These are phyloP conservation scores for Trichosporon ovoides DNA, from an alignment of 1,284 basidiomycete genomes.

Conservation along the genomic window DNA sequence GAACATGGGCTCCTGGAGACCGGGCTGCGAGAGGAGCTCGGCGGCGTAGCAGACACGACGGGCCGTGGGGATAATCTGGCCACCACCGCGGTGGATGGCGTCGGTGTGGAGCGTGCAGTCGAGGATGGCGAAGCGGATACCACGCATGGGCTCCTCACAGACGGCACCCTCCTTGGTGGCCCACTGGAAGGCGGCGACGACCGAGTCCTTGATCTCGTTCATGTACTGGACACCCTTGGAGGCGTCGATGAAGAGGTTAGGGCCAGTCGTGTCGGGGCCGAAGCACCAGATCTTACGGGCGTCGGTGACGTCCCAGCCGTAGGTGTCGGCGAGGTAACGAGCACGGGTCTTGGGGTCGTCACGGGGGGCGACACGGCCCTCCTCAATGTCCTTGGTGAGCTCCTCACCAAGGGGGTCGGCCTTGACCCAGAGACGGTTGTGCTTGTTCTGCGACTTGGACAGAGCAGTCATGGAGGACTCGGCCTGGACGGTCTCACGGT, in stretches of 20 bases:
- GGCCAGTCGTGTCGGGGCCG: constrained; percentile 95
- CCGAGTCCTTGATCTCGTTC: constrained; percentile 99
- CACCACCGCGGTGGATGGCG: constrained; percentile 99
- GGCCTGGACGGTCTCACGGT: constrained; percentile 95
- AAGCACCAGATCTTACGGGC: constrained; percentile 99
- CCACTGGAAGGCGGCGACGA: constrained; percentile 99
- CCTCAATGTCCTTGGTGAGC: constrained; percentile 87
- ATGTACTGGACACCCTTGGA: constrained; percentile 99
- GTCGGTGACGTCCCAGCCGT: constrained; percentile 98
- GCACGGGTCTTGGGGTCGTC: constrained; percentile 98
- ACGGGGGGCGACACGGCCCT: constrained; percentile 77
- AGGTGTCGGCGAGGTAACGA: constrained; percentile 92
- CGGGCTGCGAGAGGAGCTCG: constrained; percentile 81
- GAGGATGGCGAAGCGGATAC: constrained; percentile 65
- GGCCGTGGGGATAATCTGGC: constrained; percentile 96
- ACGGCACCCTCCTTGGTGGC: constrained; percentile 97
- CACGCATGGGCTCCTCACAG: constrained; percentile 98
- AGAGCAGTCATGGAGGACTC: constrained; percentile 95
- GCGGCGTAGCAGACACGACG: constrained; percentile 97
- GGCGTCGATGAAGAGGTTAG: constrained; percentile 95
- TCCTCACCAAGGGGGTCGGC: constrained; percentile 92
- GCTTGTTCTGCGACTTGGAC: constrained; percentile 99
- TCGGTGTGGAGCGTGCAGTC: constrained; percentile 52
- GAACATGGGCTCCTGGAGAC: constrained; percentile 96
- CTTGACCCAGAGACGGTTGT: constrained; percentile 96